Conservation (phyloP, 306 rosid genomes). For the Trifolium pratense region DNA sequence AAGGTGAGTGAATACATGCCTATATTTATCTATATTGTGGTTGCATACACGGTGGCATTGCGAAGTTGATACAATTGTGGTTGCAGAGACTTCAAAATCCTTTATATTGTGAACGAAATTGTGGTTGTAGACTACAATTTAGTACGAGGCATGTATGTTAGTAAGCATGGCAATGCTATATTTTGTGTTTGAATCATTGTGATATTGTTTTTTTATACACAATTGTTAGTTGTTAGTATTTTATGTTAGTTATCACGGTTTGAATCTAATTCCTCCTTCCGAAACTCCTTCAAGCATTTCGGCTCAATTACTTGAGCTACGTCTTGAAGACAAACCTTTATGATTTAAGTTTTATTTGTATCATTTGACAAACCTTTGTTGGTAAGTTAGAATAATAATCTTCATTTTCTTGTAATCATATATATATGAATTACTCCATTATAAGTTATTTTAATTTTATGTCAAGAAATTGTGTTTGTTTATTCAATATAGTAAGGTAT, state of each 20-base stretch:
- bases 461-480: neutral
- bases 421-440: neutral
- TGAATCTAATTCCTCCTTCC: neutral
- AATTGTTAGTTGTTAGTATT: neutral
- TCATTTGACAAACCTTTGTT: neutral
- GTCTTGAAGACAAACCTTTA: neutral
- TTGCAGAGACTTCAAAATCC: neutral
- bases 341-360: neutral
- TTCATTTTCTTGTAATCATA: neutral
- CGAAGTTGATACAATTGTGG: neutral
- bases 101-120: neutral
- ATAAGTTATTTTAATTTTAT: neutral
- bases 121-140: neutral
- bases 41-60: neutral
- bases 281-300: neutral
- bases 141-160: neutral
- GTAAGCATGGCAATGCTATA: constrained; percentile 8
- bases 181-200: neutral
- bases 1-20: neutral
- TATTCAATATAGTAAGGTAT: neutral
- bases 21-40: neutral
- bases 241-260: constrained; percentile 5
- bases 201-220: neutral
- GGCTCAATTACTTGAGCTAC: neutral
- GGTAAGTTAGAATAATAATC: neutral